These are phyloP conservation scores for Ascochyta lentis DNA, from an alignment of 2,329 filamentous ascomycete genomes.

Conservation along the genomic window DNA sequence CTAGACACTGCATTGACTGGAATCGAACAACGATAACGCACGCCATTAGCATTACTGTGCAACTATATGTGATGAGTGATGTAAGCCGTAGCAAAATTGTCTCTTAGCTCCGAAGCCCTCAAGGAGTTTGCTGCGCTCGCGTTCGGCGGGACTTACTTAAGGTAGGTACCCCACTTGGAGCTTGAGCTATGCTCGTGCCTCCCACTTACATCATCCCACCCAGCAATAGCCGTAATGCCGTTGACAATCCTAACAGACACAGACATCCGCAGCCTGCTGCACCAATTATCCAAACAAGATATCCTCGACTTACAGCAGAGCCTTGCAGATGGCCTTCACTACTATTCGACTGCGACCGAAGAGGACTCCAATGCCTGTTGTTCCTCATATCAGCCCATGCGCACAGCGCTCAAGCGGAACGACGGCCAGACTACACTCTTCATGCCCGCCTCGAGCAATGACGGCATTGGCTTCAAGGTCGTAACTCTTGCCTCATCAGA, in stretches of 20 bases:
- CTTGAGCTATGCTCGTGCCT: conserved; percentile 3
- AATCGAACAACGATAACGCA: conserved; percentile 45
- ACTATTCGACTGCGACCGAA: conserved; percentile 69
- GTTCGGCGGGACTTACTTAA: not conserved
- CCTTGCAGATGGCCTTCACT: conserved; percentile 66
- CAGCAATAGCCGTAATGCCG: conserved; percentile 54
- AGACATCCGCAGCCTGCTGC: conserved; percentile 63
- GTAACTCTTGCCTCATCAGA: conserved; percentile 60
- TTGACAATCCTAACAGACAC: conserved; percentile 65
- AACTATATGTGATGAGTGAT: conserved; percentile 28
- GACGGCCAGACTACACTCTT: conserved; percentile 70
- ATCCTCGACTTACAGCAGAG: conserved; percentile 63
- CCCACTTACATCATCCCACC: conserved; percentile 11
- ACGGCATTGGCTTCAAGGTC: conserved; percentile 69
- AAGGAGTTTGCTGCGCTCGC: not conserved
- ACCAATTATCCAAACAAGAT: conserved; percentile 63
- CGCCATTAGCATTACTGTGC: conserved; percentile 35
- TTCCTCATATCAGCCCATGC: conserved; percentile 66
- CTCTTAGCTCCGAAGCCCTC: not conserved
- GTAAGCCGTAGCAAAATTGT: conserved; percentile 15
- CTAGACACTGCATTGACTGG: conserved; percentile 43
- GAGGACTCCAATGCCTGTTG: conserved; percentile 62
- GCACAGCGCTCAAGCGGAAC: conserved; percentile 65
- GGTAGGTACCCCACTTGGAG: conserved; percentile 8
- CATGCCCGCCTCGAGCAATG: conserved; percentile 69